phyloP scores from a whole-genome alignment of 306 rosid genomes.

The Quercus mongolica region DNA sequence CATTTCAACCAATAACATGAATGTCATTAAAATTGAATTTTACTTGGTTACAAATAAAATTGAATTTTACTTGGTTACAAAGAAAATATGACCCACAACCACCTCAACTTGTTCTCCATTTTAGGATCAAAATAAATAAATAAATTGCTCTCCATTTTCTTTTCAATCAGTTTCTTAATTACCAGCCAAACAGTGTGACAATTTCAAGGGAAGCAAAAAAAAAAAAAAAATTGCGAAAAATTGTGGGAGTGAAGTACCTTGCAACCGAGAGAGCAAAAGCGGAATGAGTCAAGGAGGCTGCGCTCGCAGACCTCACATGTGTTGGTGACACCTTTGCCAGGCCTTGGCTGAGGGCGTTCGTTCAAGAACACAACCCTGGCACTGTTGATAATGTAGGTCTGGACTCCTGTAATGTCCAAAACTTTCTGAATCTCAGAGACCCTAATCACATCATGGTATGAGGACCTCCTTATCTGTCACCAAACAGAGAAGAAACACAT shows the following conservation, averaged over 20 bases:
- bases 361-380: constrained; percentile 95
- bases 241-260: constrained; percentile 50
- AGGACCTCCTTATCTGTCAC: constrained; percentile 87
- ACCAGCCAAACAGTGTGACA: constrained; percentile 4
- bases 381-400: constrained; percentile 96
- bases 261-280: constrained; percentile 98
- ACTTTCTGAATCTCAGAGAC: constrained; percentile 95
- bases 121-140: too few species aligned
- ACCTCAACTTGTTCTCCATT: too few species aligned
- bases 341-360: constrained; percentile 98
- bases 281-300: constrained; percentile 89
- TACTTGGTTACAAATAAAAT: background rate
- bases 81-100: background rate
- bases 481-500: background rate
- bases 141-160: background rate
- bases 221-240: background rate
- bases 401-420: constrained; percentile 85
- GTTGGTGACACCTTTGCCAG: constrained; percentile 95
- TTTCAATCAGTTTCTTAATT: background rate
- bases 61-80: background rate
- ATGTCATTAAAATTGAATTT: background rate
- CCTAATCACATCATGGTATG: constrained; percentile 93
- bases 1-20: background rate
- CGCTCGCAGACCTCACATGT: constrained; percentile 98
- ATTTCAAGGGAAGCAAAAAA: background rate